Base-by-base conservation (phyloP, 2,329 filamentous ascomycete genomes). In the Fusarium sp. region DNA sequence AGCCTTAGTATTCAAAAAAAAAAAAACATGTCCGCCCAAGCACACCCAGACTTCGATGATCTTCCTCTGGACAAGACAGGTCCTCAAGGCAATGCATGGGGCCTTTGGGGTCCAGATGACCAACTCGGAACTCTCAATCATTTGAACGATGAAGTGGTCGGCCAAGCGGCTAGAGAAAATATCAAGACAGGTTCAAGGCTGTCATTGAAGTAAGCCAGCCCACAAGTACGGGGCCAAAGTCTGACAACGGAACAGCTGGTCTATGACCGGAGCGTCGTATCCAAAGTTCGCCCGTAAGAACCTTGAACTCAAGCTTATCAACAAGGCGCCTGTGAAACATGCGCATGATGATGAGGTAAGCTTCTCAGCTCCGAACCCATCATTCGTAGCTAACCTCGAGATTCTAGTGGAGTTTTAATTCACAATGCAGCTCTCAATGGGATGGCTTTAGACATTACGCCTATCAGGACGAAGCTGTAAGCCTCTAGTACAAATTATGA, bases 291-390 rank as follows among this genome's bases (percentile, higher is more conserved):
- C 67, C 6, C 67, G 71, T 1, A 73, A 73, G 26, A 50, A 62
- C 1, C 13, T 75, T 0, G 59, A 75, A 3, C 20, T 61, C 8
- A 38, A 54, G 1, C 16, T 63, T 1, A 67, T 75, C 9, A 74
- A 74, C 20, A 75, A 75, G n/a, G 66, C 70, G 3, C 72, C 70
- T 1, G 7, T 71, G 12, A 74, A 72, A 44, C 71, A 75, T 26
- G 71, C 70, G 1, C 68, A 75, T 38, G 71, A 75, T 15, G 72
- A 74, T 6, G 72, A 73, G 50, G 72, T 70, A 45, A 23, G 26
- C 4, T 23, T n/a, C 1, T 7, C 9, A 3, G 23, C 23, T n/a
- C 11, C 1, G 11, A 3, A 6, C 4, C 4, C 5, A 3, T 5
- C 1, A 8, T 8, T 2, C 15, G 16, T 6, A 26, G 4, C 49